phyloP scores from a whole-genome alignment of 78 protist species.

The Blattamonas nauphoetae region DNA sequence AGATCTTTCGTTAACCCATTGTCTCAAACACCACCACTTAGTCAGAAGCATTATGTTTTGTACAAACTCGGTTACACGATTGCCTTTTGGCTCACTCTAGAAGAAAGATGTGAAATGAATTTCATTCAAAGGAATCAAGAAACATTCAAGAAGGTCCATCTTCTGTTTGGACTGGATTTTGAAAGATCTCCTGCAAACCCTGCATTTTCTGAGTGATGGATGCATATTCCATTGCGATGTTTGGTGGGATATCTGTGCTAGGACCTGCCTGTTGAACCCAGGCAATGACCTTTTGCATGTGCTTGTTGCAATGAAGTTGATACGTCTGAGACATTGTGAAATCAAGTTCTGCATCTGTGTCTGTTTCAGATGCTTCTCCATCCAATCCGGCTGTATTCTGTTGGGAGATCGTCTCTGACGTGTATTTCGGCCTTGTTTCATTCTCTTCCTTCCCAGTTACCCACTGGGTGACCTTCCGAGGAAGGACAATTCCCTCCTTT shows the following conservation, averaged over 20 bases:
- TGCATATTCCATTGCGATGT: neutral
- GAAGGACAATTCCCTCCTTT: neutral
- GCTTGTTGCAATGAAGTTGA: neutral
- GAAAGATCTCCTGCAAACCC: neutral
- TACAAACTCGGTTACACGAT: too few species aligned
- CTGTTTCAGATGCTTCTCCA: neutral
- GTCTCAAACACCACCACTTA: too few species aligned
- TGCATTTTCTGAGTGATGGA: neutral
- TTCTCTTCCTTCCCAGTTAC: neutral
- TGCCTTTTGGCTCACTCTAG: too few species aligned
- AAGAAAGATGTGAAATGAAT: too few species aligned
- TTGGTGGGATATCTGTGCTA: neutral
- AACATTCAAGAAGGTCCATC: too few species aligned
- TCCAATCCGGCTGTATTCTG: neutral
- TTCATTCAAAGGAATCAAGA: too few species aligned
- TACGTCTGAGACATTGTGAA: neutral
- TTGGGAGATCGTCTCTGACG: neutral
- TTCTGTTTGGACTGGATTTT: too few species aligned
- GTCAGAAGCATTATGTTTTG: too few species aligned
- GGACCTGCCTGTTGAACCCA: neutral
- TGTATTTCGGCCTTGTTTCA: neutral
- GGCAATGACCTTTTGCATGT: neutral
- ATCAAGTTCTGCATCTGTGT: neutral
- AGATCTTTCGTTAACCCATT: too few species aligned
- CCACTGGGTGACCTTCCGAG: neutral